Evolutionary conservation across 1,284 basidiomycete genomes (phyloP).

Genomic region (Cutaneotrichosporon sp.): DNA sequence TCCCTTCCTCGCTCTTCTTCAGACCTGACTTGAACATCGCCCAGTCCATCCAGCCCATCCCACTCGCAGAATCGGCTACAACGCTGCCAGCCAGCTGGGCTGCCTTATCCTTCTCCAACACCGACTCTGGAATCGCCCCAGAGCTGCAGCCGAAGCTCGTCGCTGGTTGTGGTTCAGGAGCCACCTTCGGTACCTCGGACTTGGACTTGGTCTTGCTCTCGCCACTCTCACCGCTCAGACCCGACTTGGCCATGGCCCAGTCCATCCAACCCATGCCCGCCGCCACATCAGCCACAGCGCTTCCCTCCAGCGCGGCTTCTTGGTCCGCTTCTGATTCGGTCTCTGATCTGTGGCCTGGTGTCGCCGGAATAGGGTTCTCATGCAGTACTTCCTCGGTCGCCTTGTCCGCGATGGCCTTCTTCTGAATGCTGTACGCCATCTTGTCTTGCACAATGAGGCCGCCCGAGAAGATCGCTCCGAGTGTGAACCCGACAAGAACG

Average conservation of each 20-base stretch:
- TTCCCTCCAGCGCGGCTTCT: constrained; percentile 13
- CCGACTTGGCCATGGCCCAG: not conserved
- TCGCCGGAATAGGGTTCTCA: not conserved
- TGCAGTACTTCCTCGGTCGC: constrained; percentile 2
- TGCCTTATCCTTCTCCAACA: not conserved
- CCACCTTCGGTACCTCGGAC: no score
- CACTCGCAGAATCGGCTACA: not conserved
- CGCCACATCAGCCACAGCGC: constrained; percentile 1
- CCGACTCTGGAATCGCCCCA: no score
- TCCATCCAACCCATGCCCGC: not conserved
- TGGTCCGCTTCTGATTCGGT: constrained; percentile 9
- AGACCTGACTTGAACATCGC: not conserved
- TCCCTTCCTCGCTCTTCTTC: not conserved
- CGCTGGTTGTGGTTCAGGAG: no score
- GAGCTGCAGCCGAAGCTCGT: no score
- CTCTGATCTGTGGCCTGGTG: no score
- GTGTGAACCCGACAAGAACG: constrained; percentile 31
- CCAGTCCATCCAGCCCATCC: not conserved
- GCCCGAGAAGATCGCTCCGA: constrained; percentile 33
- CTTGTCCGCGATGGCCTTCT: constrained; percentile 15
- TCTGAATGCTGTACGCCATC: constrained; percentile 17
- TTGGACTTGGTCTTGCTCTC: no score
- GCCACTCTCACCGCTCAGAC: not conserved
- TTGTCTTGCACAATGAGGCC: constrained; percentile 36
- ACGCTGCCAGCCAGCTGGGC: not conserved